Evolutionary conservation across 192 early-diverging fungal species (phyloP), one percentile per base, ranked within the genome.

Genomic region (Mortierella antarctica): DNA sequence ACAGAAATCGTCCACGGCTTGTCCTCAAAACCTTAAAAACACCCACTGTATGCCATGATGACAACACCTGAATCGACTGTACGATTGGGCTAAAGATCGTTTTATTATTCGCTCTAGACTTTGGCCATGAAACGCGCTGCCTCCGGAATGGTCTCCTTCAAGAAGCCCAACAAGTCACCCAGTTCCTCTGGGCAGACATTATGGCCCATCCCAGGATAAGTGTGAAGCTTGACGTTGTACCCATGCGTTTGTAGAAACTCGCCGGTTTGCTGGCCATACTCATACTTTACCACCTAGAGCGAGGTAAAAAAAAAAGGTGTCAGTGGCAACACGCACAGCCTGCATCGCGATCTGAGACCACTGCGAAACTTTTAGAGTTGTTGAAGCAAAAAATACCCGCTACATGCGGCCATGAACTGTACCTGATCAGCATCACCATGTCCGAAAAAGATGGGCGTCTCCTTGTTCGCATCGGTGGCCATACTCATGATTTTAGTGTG

Each of bases 171-270:
- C 45, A 98, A 59, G 76, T 97, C 93, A 18, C 62, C 15, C 21
- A 96, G 50, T 76, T 98, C 97, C 9, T 94, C 77, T 21, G 74
- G 56, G 57, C 83, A 88, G 13, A 88, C 85, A 14, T 90, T 88
- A 69, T 98, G 97, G 17, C 86, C 89, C 93, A 98, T 93, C 57
- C 90, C 82, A n/a, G 71, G 56, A 83, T 98, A 98, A 6, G 88
- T 87, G 67, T 90, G 91, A 83, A 96, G 95, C 1, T 83, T 82
- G n/a, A 95, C 89, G 14, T 77, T 66, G 70, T 95, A 92, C 6
- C 88, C 86, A 44, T 82, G 70, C 46, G 86, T 70, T 55, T 89
- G 82, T 1, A 98, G 82, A 49, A 80, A 70, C 15, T 94, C 90
- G 54, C 79, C 81, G 0, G 92, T 91, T 73, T 90, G 82, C 68